Base-by-base conservation (phyloP, 2,329 filamentous ascomycete species). In the Botryosphaeria dothidea region DNA sequence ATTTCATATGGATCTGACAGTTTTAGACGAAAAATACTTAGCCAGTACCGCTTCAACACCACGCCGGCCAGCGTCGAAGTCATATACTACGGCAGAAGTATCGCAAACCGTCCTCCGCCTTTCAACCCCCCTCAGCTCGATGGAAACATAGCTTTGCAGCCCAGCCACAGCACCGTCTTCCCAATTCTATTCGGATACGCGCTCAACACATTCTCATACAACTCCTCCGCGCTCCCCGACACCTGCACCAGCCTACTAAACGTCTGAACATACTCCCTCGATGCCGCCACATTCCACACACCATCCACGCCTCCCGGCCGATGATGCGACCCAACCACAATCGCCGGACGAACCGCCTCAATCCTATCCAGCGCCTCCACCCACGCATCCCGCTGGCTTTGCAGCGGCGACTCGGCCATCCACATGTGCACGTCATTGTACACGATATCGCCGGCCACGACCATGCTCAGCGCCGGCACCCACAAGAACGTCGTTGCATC, bases 341-440 rank as follows among this genome's bases (percentile, higher is more conserved):
- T 70, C 9, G 66, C 63, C 0, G 78, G 77, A 2, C 72, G 46
- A 8, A 76, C 64, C 0, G 71, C 67, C 29, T 72, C 72, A 17
- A 80, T 70, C 9, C 61, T 72, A 19, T 75, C 72, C 1, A 80
- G 66, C 1, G 73, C 69, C 0, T 62, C 36, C 1, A 79, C 69
- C 77, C 78, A 80, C 6, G 71, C 69, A 5, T 69, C 64, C 0
- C 76, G 67, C 61, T 73, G 71, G 0, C 68, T 67, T 2, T 70
- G 65, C 1, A 73, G 79, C 36, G 72, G 72, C 0, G 74, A 72
- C 57, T 79, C 77, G 1, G 67, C 69, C 1, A 80, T 68, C 66
- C 72, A 74, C 66, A 77, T 75, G 57, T 79, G 74, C 3, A 73
- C 70, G 25, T 77, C 69, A 0, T 76, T 76, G 62, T 80, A 80